These are phyloP conservation scores for Penicillium bialowiezense DNA, from an alignment of 495 filamentous ascomycete species.

Conservation along the genomic window DNA sequence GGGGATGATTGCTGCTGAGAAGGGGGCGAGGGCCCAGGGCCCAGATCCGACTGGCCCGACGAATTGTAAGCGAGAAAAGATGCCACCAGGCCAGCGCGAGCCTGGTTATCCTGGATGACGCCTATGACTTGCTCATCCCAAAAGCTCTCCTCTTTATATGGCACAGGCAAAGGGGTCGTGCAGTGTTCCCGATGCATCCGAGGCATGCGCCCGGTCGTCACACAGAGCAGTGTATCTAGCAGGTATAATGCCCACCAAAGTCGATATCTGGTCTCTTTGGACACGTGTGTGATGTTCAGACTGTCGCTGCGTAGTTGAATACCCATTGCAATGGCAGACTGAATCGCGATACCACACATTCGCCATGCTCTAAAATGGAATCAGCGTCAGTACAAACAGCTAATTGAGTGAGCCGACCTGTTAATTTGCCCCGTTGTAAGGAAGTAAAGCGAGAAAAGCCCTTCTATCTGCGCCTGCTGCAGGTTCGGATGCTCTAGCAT, in stretches of 20 bases:
- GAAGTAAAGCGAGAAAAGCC: constrained; percentile 1
- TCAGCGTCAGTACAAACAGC: background rate
- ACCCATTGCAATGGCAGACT: constrained; percentile 53
- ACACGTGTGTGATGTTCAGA: constrained; percentile 32
- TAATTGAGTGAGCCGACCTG: background rate
- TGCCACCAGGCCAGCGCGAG: background rate
- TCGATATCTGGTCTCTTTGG: constrained; percentile 38
- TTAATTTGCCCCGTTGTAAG: constrained; percentile 2
- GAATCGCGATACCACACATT: constrained; percentile 50
- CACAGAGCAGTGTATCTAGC: constrained; percentile 52
- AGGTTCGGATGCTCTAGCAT: background rate
- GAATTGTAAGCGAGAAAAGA: background rate
- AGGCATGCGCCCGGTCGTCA: constrained; percentile 58
- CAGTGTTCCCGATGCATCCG: constrained; percentile 50
- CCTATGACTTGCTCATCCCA: background rate
- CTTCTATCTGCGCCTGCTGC: constrained; percentile 1
- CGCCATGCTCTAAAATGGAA: constrained; percentile 1
- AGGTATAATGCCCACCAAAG: constrained; percentile 51
- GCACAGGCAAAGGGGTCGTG: constrained; percentile 48
- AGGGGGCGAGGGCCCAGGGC: background rate
- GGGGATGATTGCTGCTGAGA: background rate
- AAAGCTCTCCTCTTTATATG: constrained; percentile 50
- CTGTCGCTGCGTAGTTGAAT: constrained; percentile 57
- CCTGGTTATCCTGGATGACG: background rate
- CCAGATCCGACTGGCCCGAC: background rate